phyloP scores from a whole-genome alignment of 2,329 filamentous ascomycete genomes.

The Neodidymelliopsis sp. region DNA sequence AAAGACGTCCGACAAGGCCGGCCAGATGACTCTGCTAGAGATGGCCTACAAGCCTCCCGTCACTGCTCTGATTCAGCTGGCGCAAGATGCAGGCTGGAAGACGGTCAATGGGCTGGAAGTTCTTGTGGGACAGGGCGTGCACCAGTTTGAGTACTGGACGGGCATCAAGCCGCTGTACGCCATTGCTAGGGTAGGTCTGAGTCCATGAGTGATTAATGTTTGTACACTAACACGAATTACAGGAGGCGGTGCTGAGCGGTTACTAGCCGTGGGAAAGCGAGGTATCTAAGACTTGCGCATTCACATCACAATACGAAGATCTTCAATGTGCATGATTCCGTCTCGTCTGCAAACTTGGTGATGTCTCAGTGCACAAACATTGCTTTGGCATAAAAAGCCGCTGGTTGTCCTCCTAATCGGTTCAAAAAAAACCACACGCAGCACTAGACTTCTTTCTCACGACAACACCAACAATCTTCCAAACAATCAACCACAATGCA shows the following conservation, averaged over 20 bases:
- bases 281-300: too few relatives aligned
- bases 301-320: too few relatives aligned
- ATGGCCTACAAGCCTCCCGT: conserved; percentile 94
- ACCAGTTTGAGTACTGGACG: conserved; percentile 90
- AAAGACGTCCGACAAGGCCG: conserved; percentile 27
- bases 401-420: too few relatives aligned
- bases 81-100: conserved; percentile 77
- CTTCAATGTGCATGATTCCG: too few relatives aligned
- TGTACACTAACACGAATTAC: conserved; percentile 8
- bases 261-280: too few relatives aligned
- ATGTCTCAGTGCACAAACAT: too few relatives aligned
- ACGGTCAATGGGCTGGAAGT: conserved; percentile 90
- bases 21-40: conserved; percentile 73
- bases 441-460: too few relatives aligned
- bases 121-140: conserved; percentile 81
- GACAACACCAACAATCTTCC: too few relatives aligned
- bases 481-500: too few relatives aligned
- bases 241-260: conserved; percentile 33
- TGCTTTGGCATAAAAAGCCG: too few relatives aligned
- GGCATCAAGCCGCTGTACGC: conserved; percentile 77
- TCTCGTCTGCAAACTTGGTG: too few relatives aligned
- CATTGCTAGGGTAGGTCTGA: conserved; percentile 66
- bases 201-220: neutral
- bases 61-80: conserved; percentile 86
- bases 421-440: too few relatives aligned